Evolutionary conservation across 2,329 filamentous ascomycete genomes (phyloP), one percentile per base, ranked within the genome.

Genomic region (Sporothrix inflata): DNA sequence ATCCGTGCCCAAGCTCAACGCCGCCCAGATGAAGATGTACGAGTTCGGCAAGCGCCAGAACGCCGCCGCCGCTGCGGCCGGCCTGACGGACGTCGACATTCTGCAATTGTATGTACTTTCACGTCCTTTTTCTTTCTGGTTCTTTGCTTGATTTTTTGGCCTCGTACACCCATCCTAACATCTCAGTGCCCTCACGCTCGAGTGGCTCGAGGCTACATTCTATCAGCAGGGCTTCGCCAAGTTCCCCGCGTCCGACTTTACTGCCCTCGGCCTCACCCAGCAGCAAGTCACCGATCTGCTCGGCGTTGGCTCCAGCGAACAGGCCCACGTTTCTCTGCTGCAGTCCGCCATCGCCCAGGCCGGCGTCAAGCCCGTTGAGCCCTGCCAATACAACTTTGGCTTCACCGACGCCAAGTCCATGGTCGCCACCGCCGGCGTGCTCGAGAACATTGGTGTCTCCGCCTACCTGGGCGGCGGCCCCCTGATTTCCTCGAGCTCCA

Each of bases 371-470:
- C 91, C 92, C 40, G 91, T 93, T 5, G 83, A 88, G 79, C 86
- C 89, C 7, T 94, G 92, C 86, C 83, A 84, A 70, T 94, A 94
- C 84, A 87, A 91, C 83, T 94, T 94, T 78, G 85, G 84, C 76
- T 89, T 92, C 80, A 89, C 88, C 68, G 87, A 89, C 76, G 90
- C 90, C 65, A 83, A 84, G 27, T 82, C 83, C 78, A 93, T 94
- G 89, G 86, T 94, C 49, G 87, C 86, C 67, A 91, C 89, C 2
- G 91, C 91, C 16, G 86, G 87, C 75, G 83, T 93, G 27, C 88
- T 94, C 73, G 92, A 94, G 81, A 91, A 88, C 77, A 86, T 93
- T 73, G 91, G 91, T 80, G 86, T 93, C 42, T 91, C 90, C n/a
- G 91, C 91, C 74, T 91, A 90, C 81, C 87, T 93, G 16, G 91